Evolutionary conservation across 805 yeast genomes (phyloP), one percentile per base, ranked within the genome.

Genomic region (Cyberlindnera subsufficiens): DNA sequence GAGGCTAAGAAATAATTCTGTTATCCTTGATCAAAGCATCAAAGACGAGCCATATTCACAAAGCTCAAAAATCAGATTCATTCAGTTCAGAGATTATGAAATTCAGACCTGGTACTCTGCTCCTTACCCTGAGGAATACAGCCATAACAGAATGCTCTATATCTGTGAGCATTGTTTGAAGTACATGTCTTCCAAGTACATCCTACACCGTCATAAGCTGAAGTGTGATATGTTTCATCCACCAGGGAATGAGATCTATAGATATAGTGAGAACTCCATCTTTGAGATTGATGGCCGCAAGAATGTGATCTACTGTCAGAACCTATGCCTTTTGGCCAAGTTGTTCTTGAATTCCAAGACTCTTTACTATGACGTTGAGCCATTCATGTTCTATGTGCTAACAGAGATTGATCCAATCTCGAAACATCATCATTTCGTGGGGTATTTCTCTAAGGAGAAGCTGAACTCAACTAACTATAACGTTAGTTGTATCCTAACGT

Each of bases 261-360:
- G 96, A 41, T 84, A 84, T 51, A 80, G 78, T 42, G 60, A 72
- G 50, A 66, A 71, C 22, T 78, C 95, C 37, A 73, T 93, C 32
- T 93, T 90, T 77, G 98, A 93, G 62, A 80, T 93, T 16, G 98
- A 93, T 58, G 99, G 99, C 0, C 69, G 95, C 30, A 85, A 84
- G 48, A 80, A 85, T 54, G 80, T 82, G 14, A 72, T 75, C 40
- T 91, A 84, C 58, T 89, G 97, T 63, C 96, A 89, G 59, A 89
- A 88, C 58, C 64, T 93, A 42, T 93, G 99, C 67, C 68, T 91
- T 35, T 63, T 93, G 51, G 96, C 97, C 3, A 93, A 91, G 60
- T 65, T 89, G 45, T 93, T 90, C 56, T 69, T 93, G 40, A 87
- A 90, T 61, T 87, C 96, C 2, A 93, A 93, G 58, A 88, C 97